Conservation (phyloP, 345 rosid genomes). For the Salix dunnii region DNA sequence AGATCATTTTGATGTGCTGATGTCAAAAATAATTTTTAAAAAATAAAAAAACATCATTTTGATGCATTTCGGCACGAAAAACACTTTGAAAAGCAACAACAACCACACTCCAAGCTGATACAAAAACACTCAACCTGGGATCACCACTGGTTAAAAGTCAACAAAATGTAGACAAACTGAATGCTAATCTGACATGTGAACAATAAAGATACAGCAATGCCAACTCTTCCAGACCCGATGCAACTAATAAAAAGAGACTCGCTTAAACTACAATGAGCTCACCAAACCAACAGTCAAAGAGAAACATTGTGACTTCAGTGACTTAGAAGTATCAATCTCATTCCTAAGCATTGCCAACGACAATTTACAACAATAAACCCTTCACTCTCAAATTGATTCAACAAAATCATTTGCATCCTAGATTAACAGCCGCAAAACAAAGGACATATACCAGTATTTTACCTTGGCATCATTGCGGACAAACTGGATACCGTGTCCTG, state of each 20-base stretch:
- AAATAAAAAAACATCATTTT: too few relatives aligned
- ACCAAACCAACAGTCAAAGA: neutral
- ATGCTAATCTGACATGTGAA: neutral
- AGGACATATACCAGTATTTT: neutral
- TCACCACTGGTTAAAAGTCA: neutral
- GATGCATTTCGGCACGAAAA: too few relatives aligned
- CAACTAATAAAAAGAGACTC: neutral
- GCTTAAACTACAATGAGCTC: neutral
- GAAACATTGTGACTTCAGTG: neutral
- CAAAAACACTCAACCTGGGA: neutral
- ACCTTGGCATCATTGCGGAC: slow-evolving; percentile 90
- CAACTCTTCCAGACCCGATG: neutral
- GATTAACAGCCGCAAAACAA: too few relatives aligned
- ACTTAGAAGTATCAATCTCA: neutral
- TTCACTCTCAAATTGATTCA: neutral
- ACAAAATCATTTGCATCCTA: neutral
- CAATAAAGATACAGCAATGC: neutral
- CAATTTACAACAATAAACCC: neutral
- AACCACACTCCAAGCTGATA: neutral
- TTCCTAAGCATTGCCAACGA: neutral
- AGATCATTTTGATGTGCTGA: too few relatives aligned
- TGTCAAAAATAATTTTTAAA: too few relatives aligned
- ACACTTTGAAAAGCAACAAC: too few relatives aligned
- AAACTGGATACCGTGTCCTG: slow-evolving; percentile 84
- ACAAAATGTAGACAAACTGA: neutral